phyloP scores from a whole-genome alignment of 2,329 filamentous ascomycete species.

The Trichoderma citrinoviride region DNA sequence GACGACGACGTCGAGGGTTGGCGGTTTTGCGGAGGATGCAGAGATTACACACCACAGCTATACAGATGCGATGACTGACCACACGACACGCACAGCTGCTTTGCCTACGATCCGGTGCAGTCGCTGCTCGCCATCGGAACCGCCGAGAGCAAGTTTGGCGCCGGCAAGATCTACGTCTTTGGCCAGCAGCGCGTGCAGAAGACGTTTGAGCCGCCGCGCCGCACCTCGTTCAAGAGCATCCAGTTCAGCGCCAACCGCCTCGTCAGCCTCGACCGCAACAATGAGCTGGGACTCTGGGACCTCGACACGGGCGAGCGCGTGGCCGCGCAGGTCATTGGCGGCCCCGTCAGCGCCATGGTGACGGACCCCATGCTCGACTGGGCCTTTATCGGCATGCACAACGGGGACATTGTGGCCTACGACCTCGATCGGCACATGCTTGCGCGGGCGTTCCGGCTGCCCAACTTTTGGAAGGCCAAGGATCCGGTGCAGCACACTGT shows the following conservation, averaged over 20 bases:
- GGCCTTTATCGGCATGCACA: conserved; percentile 79
- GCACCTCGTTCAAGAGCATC: conserved; percentile 71
- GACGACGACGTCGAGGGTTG: too few species aligned
- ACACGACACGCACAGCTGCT: conserved; percentile 49
- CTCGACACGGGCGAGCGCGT: conserved; percentile 66
- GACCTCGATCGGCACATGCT: conserved; percentile 81
- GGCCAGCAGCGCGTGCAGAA: conserved; percentile 79
- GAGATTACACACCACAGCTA: too few species aligned
- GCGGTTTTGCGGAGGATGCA: too few species aligned
- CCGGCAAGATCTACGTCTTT: conserved; percentile 84
- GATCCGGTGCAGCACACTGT: conserved; percentile 62
- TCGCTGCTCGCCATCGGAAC: conserved; percentile 91
- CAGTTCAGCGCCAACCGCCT: conserved; percentile 87
- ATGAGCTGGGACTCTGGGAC: conserved; percentile 82
- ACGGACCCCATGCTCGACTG: conserved; percentile 93
- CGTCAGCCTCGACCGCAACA: conserved; percentile 78
- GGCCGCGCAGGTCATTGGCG: conserved; percentile 71
- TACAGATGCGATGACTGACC: too few species aligned
- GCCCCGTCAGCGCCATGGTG: conserved; percentile 68
- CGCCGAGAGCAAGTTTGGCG: conserved; percentile 78
- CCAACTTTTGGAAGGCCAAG: conserved; percentile 79
- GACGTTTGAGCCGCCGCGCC: conserved; percentile 66
- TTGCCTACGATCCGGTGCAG: conserved; percentile 92
- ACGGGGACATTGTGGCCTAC: conserved; percentile 85
- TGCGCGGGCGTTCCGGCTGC: conserved; percentile 69